phyloP scores from a whole-genome alignment of 1,284 basidiomycete species.

The Uromyces viciae-fabae region DNA sequence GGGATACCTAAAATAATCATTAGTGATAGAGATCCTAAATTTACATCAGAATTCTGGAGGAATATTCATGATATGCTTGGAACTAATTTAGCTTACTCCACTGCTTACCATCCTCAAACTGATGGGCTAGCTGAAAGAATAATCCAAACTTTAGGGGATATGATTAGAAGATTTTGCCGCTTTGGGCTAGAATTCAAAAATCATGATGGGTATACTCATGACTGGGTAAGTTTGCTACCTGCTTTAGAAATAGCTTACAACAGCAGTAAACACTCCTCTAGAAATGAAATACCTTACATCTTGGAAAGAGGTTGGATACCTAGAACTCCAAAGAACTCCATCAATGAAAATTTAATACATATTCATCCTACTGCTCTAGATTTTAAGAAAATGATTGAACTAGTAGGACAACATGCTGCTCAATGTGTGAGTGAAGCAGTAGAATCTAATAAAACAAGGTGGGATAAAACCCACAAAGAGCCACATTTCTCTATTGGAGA shows the following conservation, averaged over 20 bases:
- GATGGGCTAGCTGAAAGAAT: constrained; percentile 48
- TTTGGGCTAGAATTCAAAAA: constrained; percentile 10
- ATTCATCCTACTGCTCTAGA: not conserved
- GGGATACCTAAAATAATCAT: constrained; percentile 57
- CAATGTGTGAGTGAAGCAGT: not conserved
- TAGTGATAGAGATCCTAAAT: constrained; percentile 57
- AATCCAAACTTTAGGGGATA: constrained; percentile 50
- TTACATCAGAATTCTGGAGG: constrained; percentile 59
- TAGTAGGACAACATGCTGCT: not conserved
- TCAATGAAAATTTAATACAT: not conserved
- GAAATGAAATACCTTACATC: constrained; percentile 14
- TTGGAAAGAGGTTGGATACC: constrained; percentile 15
- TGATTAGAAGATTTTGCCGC: constrained; percentile 46
- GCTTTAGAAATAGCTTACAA: constrained; percentile 39
- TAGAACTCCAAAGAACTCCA: not conserved
- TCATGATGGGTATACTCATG: constrained; percentile 19
- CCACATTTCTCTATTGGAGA: not conserved
- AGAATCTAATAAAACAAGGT: not conserved
- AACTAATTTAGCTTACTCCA: constrained; percentile 57
- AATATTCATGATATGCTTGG: constrained; percentile 55
- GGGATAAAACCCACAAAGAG: constrained; percentile 10
- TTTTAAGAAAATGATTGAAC: not conserved
- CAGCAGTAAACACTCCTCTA: constrained; percentile 23
- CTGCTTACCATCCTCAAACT: constrained; percentile 59
- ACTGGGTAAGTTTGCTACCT: constrained; percentile 29